phyloP scores from a whole-genome alignment of 352 stramenopile genomes.

The Phytophthora niederhauseri region DNA sequence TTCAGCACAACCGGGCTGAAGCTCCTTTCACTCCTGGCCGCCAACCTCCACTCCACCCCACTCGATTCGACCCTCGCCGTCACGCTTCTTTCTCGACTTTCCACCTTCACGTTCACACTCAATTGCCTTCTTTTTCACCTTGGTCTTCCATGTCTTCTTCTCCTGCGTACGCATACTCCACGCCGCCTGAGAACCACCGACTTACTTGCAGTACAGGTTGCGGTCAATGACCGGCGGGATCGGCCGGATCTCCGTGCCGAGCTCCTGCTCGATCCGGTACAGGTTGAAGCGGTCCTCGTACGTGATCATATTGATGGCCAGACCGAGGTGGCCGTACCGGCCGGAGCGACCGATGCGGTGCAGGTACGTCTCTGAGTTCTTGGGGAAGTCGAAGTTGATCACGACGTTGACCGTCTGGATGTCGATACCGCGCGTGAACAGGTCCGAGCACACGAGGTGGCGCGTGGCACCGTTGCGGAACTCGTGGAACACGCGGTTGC shows the following conservation, averaged over 20 bases:
- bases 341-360: slow-evolving; percentile 99
- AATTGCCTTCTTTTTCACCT: slow-evolving; percentile 17
- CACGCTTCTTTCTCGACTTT: slow-evolving; percentile 22
- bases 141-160: slow-evolving; percentile 3
- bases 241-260: slow-evolving; percentile 99
- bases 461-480: slow-evolving; percentile 98
- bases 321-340: slow-evolving; percentile 98
- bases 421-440: slow-evolving; percentile 99
- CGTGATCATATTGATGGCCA: slow-evolving; percentile 99
- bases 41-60: slow-evolving; percentile 1
- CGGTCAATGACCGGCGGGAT: slow-evolving; percentile 99
- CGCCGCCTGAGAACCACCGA: slow-evolving; percentile 1
- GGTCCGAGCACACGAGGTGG: slow-evolving; percentile 98
- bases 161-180: slow-evolving; percentile 4
- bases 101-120: slow-evolving; percentile 23
- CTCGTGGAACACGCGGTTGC: slow-evolving; percentile 99
- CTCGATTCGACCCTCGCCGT: neutral
- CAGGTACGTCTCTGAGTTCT: slow-evolving; percentile 99
- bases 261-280: slow-evolving; percentile 98
- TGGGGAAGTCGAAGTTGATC: slow-evolving; percentile 99
- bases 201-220: slow-evolving; percentile 97
- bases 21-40: slow-evolving; percentile 4
- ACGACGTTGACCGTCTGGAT: slow-evolving; percentile 99
- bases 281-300: slow-evolving; percentile 98
- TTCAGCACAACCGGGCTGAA: neutral